A percentile compares a stretch with the other conserved stretches of the same genome.
phyloP scores from a whole-genome alignment of 495 filamentous ascomycete species.

The Cercophora samala region DNA sequence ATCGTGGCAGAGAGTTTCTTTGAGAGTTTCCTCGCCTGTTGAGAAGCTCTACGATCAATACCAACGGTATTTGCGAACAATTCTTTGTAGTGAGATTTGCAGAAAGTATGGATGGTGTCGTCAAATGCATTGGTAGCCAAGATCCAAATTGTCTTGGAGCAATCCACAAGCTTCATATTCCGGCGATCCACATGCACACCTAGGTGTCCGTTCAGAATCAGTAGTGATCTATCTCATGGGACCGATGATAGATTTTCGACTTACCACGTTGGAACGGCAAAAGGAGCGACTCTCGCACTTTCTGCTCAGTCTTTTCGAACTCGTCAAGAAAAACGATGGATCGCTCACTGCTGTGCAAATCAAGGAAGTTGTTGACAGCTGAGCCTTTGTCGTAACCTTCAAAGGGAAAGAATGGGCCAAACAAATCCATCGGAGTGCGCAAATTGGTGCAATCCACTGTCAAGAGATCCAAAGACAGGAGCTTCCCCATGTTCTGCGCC shows the following conservation, averaged over 20 bases:
- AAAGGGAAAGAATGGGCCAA: not conserved
- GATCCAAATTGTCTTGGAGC: slow-evolving; percentile 56
- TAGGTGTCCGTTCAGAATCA: too few relatives aligned
- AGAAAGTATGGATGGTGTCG: slow-evolving; percentile 28
- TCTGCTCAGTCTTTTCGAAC: not conserved
- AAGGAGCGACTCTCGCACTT: not conserved
- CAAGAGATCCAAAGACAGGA: slow-evolving; percentile 43
- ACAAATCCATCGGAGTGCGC: not conserved
- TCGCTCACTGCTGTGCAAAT: not conserved
- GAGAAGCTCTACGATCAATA: not conserved
- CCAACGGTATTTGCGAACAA: not conserved
- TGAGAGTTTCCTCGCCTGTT: not conserved
- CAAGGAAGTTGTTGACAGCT: not conserved
- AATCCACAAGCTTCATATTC: slow-evolving; percentile 36
- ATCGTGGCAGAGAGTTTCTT: not conserved
- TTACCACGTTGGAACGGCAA: not conserved
- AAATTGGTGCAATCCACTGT: slow-evolving; percentile 46
- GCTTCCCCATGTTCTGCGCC: slow-evolving; percentile 39
- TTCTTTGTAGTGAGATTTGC: not conserved
- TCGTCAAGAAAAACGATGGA: not conserved
- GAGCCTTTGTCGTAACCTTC: not conserved
- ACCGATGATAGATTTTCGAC: too few relatives aligned
- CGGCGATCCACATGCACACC: not conserved
- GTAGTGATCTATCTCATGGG: too few relatives aligned
- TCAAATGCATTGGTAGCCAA: slow-evolving; percentile 52